phyloP scores from a whole-genome alignment of 1,284 basidiomycete genomes.

The Ganoderma lucidum region DNA sequence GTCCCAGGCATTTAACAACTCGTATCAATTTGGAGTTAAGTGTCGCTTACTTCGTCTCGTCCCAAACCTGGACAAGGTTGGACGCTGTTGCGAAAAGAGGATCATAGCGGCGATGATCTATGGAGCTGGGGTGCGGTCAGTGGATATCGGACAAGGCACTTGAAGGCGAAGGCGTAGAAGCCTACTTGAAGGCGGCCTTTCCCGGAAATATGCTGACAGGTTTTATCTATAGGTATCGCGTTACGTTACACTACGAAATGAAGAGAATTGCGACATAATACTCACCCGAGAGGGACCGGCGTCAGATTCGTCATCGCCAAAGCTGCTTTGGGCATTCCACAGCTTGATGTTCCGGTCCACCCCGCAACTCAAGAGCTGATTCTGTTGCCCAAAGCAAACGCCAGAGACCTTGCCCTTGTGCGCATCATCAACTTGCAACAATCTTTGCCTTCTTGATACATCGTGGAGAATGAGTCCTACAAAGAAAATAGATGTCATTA shows the following conservation, averaged over 20 bases:
- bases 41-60: conserved; percentile 83
- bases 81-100: conserved; percentile 95
- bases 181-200: conserved; percentile 89
- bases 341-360: conserved; percentile 93
- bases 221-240: conserved; percentile 44
- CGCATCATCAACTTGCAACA: conserved; percentile 79
- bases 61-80: conserved; percentile 96
- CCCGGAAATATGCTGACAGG: conserved; percentile 82
- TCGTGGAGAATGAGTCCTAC: conserved; percentile 90
- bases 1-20: neutral
- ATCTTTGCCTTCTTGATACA: conserved; percentile 71
- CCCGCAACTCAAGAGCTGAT: conserved; percentile 88
- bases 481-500: neutral
- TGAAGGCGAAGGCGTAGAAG: conserved; percentile 10
- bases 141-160: conserved; percentile 3
- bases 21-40: neutral
- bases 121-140: conserved; percentile 62
- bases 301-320: conserved; percentile 40
- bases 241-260: conserved; percentile 4
- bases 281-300: conserved; percentile 46
- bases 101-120: conserved; percentile 93
- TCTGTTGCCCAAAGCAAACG: conserved; percentile 73
- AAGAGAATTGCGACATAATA: neutral
- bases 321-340: conserved; percentile 67
- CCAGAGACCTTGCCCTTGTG: conserved; percentile 96